Conservation (phyloP, 306 rosid species). For the Arachis stenosperma region DNA sequence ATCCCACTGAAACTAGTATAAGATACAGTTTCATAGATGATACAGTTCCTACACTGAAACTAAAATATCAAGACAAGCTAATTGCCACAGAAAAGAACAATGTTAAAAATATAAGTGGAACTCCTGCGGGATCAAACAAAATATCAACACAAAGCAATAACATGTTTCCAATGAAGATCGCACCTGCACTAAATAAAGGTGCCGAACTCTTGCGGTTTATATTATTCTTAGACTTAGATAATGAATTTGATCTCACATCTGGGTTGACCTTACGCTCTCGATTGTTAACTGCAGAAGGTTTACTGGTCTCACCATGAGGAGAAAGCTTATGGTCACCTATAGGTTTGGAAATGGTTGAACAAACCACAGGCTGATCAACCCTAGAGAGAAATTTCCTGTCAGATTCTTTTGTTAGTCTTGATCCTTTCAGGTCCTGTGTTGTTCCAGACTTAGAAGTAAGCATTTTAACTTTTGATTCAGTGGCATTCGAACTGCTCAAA, state of each 20-base stretch:
- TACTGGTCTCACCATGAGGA: slow-evolving; percentile 58
- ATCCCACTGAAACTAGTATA: slow-evolving; percentile 40
- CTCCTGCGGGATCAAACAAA: no score
- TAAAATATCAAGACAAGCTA: slow-evolving; percentile 18
- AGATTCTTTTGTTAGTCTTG: slow-evolving; percentile 65
- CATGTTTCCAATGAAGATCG: slow-evolving; percentile 25
- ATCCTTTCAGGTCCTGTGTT: slow-evolving; percentile 62
- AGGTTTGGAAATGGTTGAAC: slow-evolving; percentile 53
- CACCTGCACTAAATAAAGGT: slow-evolving; percentile 66
- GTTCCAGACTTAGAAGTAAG: slow-evolving; percentile 51
- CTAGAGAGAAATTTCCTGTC: slow-evolving; percentile 67
- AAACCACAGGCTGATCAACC: slow-evolving; percentile 58
- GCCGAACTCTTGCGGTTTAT: slow-evolving; percentile 55
- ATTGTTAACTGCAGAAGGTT: slow-evolving; percentile 50
- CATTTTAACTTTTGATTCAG: slow-evolving; percentile 79
- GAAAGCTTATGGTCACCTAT: slow-evolving; percentile 66
- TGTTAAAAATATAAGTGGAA: background rate
- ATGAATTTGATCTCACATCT: slow-evolving; percentile 59
- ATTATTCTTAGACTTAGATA: slow-evolving; percentile 53
- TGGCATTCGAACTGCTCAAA: slow-evolving; percentile 50
- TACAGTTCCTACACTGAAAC: slow-evolving; percentile 13
- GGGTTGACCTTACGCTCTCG: slow-evolving; percentile 59
- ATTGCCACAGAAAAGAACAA: slow-evolving; percentile 21
- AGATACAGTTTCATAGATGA: slow-evolving; percentile 9
- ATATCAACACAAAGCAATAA: slow-evolving; percentile 1